Percentiles rank a stretch among this genome's conserved stretches.
Evolutionary conservation across 257 asterid genomes (phyloP).

Genomic region (Penstemon newberryi): DNA sequence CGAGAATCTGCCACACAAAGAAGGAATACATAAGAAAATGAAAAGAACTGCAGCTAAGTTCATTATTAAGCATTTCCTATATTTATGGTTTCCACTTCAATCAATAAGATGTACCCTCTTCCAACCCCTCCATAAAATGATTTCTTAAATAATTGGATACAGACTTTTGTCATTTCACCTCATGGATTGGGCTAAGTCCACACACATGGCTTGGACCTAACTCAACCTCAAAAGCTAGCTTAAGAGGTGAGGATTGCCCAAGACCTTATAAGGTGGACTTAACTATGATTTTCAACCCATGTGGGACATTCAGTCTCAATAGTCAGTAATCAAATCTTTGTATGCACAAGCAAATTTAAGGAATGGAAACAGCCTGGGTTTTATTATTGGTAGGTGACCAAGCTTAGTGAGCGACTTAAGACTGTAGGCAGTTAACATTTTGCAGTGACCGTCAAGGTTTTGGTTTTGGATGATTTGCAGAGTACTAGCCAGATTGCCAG

Average conservation of each 20-base stretch:
- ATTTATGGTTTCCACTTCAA: constrained; percentile 9
- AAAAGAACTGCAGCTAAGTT: constrained; percentile 3
- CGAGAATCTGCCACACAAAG: constrained; percentile 69
- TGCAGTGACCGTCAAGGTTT: too few relatives aligned
- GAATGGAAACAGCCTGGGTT: background rate
- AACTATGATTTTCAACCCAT: too few relatives aligned
- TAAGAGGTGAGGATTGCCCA: too few relatives aligned
- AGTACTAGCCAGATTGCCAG: background rate
- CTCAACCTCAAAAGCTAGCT: too few relatives aligned
- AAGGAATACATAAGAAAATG: constrained; percentile 25
- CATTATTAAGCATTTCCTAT: constrained; percentile 22
- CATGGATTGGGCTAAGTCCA: too few relatives aligned
- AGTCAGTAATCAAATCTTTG: too few relatives aligned
- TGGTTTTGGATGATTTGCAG: too few relatives aligned
- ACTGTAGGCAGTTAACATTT: too few relatives aligned
- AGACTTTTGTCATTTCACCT: background rate
- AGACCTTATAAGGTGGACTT: too few relatives aligned
- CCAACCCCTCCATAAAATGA: background rate
- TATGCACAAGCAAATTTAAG: background rate
- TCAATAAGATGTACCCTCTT: constrained; percentile 6
- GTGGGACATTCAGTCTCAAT: too few relatives aligned
- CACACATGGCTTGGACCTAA: too few relatives aligned
- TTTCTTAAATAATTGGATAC: background rate
- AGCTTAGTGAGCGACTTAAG: too few relatives aligned
- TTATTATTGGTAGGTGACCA: background rate